Evolutionary conservation across 2,329 filamentous ascomycete genomes (phyloP).

Genomic region (Pseudopithomyces chartarum): DNA sequence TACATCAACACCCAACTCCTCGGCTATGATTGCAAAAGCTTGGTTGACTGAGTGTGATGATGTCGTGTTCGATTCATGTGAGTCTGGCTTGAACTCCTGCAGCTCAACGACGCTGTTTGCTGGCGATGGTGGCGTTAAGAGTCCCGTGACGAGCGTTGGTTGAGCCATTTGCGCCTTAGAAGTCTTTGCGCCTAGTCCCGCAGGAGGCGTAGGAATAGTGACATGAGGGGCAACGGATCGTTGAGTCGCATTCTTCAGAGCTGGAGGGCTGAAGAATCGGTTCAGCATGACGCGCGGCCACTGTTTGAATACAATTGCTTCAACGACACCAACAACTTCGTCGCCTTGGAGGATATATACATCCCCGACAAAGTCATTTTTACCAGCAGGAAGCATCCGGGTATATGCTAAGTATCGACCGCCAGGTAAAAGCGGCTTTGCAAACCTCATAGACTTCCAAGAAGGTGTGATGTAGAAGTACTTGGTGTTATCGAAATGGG

Average conservation of each 20-base stretch:
- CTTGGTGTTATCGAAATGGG: slow-evolving; percentile 62
- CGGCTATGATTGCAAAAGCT: background rate
- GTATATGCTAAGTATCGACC: background rate
- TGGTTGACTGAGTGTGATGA: background rate
- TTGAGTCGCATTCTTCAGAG: background rate
- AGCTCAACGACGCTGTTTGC: too few species aligned
- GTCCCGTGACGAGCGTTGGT: too few species aligned
- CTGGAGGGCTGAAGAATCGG: background rate
- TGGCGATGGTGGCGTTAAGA: too few species aligned
- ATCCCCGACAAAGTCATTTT: background rate
- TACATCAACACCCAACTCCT: slow-evolving; percentile 1
- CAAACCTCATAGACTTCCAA: slow-evolving; percentile 64
- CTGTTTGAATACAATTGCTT: background rate
- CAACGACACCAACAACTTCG: background rate
- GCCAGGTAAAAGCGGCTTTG: slow-evolving; percentile 51
- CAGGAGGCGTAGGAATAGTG: too few species aligned
- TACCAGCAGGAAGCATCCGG: background rate
- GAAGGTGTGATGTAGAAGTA: slow-evolving; percentile 67
- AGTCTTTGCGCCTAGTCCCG: too few species aligned
- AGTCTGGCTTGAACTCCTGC: too few species aligned
- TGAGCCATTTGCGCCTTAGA: too few species aligned
- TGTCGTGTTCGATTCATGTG: too few species aligned
- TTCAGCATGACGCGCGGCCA: slow-evolving; percentile 1
- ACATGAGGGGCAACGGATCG: too few species aligned
- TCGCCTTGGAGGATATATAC: background rate